Conservation (phyloP, 805 yeast genomes). For the Tetrapisispora iriomotensis region DNA sequence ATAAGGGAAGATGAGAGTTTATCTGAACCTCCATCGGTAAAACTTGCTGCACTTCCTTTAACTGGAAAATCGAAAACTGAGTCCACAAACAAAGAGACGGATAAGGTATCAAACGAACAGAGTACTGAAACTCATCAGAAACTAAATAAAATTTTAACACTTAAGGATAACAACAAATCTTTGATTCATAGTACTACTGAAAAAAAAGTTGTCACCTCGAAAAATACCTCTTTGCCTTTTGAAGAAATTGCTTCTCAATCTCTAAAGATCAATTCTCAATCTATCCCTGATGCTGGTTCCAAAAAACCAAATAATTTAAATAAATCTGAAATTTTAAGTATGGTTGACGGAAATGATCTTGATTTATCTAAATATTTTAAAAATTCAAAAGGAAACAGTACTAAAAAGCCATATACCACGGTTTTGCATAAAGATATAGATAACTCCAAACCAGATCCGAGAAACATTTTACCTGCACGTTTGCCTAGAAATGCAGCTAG, state of each 20-base stretch:
- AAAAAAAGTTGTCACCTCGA: neutral
- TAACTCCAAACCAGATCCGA: constrained; percentile 24
- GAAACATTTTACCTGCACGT: constrained; percentile 23
- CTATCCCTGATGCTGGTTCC: constrained; percentile 12
- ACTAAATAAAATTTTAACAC: neutral
- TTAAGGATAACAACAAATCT: neutral
- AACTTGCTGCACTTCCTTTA: constrained; percentile 1
- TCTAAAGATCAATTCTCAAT: no score
- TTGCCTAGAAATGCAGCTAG: constrained; percentile 25
- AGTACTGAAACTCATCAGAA: no score
- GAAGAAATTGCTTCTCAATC: no score
- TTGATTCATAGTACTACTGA: neutral
- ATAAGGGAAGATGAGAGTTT: neutral
- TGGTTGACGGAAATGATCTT: constrained; percentile 19
- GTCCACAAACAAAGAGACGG: neutral
- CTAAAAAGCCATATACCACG: constrained; percentile 23
- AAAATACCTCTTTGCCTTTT: no score
- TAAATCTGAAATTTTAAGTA: constrained; percentile 20
- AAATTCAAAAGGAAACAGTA: constrained; percentile 5
- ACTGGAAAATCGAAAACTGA: neutral
- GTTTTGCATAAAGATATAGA: constrained; percentile 23
- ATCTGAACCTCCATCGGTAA: neutral
- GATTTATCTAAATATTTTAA: constrained; percentile 16
- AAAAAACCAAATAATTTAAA: constrained; percentile 1
- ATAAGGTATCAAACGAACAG: neutral